Base-by-base conservation (phyloP, 1,284 basidiomycete genomes). In the Sporisorium exsertum region DNA sequence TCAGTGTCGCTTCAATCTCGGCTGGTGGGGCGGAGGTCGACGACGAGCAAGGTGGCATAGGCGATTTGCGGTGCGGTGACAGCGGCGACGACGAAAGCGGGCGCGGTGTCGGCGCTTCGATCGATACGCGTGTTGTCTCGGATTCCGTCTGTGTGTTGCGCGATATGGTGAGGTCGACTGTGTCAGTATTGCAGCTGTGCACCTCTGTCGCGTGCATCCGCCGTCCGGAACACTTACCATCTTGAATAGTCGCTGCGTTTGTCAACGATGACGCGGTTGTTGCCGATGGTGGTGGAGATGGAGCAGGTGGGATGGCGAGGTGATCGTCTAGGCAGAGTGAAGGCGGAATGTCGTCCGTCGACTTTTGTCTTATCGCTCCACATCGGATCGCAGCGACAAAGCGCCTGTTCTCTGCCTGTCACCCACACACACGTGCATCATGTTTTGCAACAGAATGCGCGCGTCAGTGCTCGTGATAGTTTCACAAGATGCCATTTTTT, bases 1-100 rank as follows among this genome's bases (percentile, higher is more conserved):
- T 70, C n/a, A 83, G 59, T 2, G 80, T 81, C 4, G 80, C 77
- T 59, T 83, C 81, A 32, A 83, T 77, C 37, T 83, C 81, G 20
- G 80, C 75, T 0, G 81, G 80, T 15, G 80, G 81, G 3, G 72
- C 58, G 7, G 73, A 49, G 1, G 64, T 69, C 9, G 66, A 64
- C 3, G 75, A 61, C 2, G 74, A 76, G 56, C 71, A 68, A 0
- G 79, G 77, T 1, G 79, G 79, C 77, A 79, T 79, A 24, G 79
- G 79, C 10, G 75, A 78, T 33, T 68, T 68, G 32, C 73, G 67
- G 20, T 64, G 37, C 4, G 77, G 64, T 2, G 64, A 67, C 0
- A 58, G 63, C 4, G 70, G 63, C 10, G 70, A 61, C 1, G 73
- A 67, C 12, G 73, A 77, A 9, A 68, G 57, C 2, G 70, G 68